These are phyloP conservation scores for Claviceps lovelessii DNA, from an alignment of 2,329 filamentous ascomycete genomes.

Conservation along the genomic window DNA sequence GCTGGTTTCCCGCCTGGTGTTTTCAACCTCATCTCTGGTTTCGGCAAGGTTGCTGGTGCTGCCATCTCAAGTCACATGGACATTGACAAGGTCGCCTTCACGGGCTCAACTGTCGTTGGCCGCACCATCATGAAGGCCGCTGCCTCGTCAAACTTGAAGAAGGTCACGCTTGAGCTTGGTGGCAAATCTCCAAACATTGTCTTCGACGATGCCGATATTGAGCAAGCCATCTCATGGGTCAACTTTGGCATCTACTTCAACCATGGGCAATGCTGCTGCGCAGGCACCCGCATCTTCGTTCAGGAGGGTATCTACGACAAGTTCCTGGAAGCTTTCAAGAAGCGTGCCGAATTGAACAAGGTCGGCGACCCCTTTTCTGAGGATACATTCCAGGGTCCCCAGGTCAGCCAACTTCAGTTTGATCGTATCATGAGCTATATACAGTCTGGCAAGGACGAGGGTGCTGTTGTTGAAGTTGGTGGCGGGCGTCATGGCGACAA, in stretches of 20 bases:
- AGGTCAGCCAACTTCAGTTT: conserved; percentile 73
- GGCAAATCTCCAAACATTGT: conserved; percentile 73
- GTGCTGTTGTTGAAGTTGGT: conserved; percentile 45
- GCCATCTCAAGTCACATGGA: conserved; percentile 65
- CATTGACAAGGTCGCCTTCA: conserved; percentile 73
- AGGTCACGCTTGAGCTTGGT: conserved; percentile 66
- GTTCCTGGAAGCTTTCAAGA: conserved; percentile 69
- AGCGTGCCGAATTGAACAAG: conserved; percentile 56
- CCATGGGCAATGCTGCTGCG: conserved; percentile 55
- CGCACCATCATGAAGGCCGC: conserved; percentile 70
- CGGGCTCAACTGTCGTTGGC: conserved; percentile 60
- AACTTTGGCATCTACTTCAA: conserved; percentile 56
- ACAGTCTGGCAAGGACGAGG: conserved; percentile 47
- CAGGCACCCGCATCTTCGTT: conserved; percentile 71
- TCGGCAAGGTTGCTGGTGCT: conserved; percentile 65
- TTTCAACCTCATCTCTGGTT: conserved; percentile 63
- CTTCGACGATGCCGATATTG: conserved; percentile 64
- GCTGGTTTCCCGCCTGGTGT: conserved; percentile 68
- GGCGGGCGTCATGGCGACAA: conserved; percentile 47
- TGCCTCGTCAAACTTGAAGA: conserved; percentile 64
- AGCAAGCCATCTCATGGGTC: conserved; percentile 64
- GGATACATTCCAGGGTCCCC: conserved; percentile 77
- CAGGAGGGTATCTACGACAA: conserved; percentile 80
- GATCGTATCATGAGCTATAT: conserved; percentile 81
- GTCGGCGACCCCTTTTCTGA: conserved; percentile 70